Evolutionary conservation across 1,139 yeast species (phyloP).

Genomic region (Lodderomyces pseudojiufengensis): DNA sequence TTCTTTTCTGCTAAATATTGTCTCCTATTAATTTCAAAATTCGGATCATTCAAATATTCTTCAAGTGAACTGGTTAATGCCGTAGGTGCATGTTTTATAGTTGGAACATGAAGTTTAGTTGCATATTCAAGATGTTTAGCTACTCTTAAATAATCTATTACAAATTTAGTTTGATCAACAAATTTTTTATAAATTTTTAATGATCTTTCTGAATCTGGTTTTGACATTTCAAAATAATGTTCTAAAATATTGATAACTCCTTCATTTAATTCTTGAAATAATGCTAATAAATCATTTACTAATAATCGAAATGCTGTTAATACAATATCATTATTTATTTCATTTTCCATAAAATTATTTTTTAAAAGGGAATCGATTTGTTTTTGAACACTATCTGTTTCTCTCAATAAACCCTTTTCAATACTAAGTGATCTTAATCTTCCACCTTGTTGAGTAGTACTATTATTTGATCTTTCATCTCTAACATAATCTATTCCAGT

Average conservation of each 20-base stretch:
- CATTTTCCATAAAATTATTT: constrained; percentile 72
- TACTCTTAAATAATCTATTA: constrained; percentile 78
- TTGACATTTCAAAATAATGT: constrained; percentile 90
- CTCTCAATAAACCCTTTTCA: constrained; percentile 81
- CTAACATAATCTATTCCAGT: constrained; percentile 77
- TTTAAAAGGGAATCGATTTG: constrained; percentile 74
- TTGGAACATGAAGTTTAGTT: constrained; percentile 89
- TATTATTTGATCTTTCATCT: constrained; percentile 54
- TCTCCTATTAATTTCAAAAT: constrained; percentile 72
- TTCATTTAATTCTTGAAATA: constrained; percentile 88
- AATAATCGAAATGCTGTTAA: constrained; percentile 81
- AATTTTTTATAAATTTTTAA: constrained; percentile 78
- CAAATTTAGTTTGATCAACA: constrained; percentile 83
- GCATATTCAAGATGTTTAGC: constrained; percentile 87
- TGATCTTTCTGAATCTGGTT: constrained; percentile 81
- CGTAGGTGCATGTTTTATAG: constrained; percentile 95
- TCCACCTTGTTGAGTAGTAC: constrained; percentile 50
- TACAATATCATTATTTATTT: constrained; percentile 76
- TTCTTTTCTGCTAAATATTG: constrained; percentile 67
- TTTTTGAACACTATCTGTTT: constrained; percentile 77
- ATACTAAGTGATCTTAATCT: constrained; percentile 60
- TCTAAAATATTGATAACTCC: constrained; percentile 91
- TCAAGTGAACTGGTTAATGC: constrained; percentile 83
- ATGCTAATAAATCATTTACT: constrained; percentile 77
- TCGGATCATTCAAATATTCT: constrained; percentile 85